A percentile compares a stretch with the other conserved stretches of the same genome.
phyloP scores from a whole-genome alignment of 495 filamentous ascomycete species.

The Apiosordaria backusii region DNA sequence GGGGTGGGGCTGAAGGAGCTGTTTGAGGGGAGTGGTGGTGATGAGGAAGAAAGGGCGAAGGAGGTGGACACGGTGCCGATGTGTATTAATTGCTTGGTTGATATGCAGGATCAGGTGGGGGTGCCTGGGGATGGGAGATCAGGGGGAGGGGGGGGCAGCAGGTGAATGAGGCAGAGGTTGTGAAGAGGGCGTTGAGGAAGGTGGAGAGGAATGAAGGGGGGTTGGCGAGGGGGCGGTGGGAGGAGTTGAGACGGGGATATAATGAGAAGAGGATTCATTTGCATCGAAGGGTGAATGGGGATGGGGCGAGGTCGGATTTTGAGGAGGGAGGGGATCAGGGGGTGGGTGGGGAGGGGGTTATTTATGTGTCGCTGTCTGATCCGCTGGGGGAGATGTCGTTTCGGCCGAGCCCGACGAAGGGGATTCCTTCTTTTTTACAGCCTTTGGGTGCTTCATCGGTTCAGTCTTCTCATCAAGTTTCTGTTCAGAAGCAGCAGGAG shows the following conservation, averaged over 20 bases:
- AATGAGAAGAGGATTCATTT: constrained; percentile 19
- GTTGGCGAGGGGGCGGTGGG: constrained; percentile 24
- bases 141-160: constrained; percentile 17
- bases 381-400: constrained; percentile 38
- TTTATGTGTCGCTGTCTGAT: constrained; percentile 43
- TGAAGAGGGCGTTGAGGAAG: constrained; percentile 28
- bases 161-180: constrained; percentile 17
- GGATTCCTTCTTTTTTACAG: constrained; percentile 35
- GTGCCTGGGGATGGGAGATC: no score
- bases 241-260: constrained; percentile 13
- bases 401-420: constrained; percentile 42
- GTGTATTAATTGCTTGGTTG: constrained; percentile 32
- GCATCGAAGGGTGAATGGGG: background rate
- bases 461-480: background rate
- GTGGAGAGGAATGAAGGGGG: constrained; percentile 28
- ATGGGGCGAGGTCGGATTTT: background rate
- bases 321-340: constrained; percentile 13
- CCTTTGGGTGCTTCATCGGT: background rate
- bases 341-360: constrained; percentile 16
- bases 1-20: constrained; percentile 20
- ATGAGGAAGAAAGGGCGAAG: constrained; percentile 6
- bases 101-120: background rate
- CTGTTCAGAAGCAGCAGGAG: background rate
- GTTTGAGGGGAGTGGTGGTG: constrained; percentile 11
- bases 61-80: constrained; percentile 37